phyloP scores from a whole-genome alignment of 179 eudicot genomes.

The Sideroxylon spinosum region DNA sequence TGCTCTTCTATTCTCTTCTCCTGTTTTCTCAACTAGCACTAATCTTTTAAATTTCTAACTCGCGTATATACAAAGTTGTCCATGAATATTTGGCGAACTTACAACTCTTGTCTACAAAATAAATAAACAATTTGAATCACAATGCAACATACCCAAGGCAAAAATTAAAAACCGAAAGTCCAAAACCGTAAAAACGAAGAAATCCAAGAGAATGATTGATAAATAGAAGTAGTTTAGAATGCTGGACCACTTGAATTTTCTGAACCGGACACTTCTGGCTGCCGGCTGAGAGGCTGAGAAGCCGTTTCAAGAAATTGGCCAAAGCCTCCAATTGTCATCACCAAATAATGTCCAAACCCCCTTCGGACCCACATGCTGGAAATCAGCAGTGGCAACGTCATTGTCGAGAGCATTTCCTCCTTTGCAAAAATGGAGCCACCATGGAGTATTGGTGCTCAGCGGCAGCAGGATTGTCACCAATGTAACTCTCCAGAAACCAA shows the following conservation, averaged over 20 bases:
- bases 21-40: too few relatives aligned
- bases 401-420: slow-evolving; percentile 41
- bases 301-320: slow-evolving; percentile 76
- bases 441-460: slow-evolving; percentile 66
- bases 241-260: slow-evolving; percentile 17
- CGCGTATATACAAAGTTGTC: too few relatives aligned
- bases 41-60: too few relatives aligned
- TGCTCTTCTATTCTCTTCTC: too few relatives aligned
- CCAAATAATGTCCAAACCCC: slow-evolving; percentile 62
- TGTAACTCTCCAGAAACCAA: slow-evolving; percentile 55
- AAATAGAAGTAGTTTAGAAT: slow-evolving; percentile 17
- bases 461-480: slow-evolving; percentile 66
- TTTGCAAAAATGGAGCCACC: slow-evolving; percentile 62
- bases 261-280: slow-evolving; percentile 28
- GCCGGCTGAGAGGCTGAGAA: slow-evolving; percentile 64
- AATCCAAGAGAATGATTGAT: slow-evolving; percentile 14
- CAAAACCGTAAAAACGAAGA: slow-evolving; percentile 15
- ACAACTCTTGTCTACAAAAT: too few relatives aligned
- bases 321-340: slow-evolving; percentile 59
- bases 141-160: not conserved
- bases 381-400: slow-evolving; percentile 47
- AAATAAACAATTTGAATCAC: too few relatives aligned
- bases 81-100: too few relatives aligned
- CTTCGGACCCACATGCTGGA: slow-evolving; percentile 61
- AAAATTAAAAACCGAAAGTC: slow-evolving; percentile 15